Base-by-base conservation (phyloP, 208 protist species). In the Trypanosoma platydactyli region DNA sequence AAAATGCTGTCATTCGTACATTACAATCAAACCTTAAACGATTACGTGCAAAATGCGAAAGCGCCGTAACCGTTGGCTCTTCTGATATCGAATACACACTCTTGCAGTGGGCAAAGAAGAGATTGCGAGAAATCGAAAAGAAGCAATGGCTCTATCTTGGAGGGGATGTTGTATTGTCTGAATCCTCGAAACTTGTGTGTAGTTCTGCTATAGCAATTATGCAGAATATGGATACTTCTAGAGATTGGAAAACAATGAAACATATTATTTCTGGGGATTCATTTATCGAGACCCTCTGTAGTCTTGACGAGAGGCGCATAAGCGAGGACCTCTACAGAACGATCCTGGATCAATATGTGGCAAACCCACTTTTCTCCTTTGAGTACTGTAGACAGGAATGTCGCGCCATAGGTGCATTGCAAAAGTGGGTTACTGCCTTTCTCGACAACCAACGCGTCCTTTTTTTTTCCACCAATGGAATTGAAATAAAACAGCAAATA, bases 351-450 rank as follows among this genome's bases (percentile, higher is more conserved):
- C 40, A 24, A 15, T 79, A 67, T 59, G 49, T 64, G n/a, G 22
- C 59, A 13, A 45, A 50, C 30, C 50, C 54, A 6, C 55, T 68
- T 7, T 79, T 79, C 44, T 63, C 24, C 50, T 63, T 38, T 50
- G 54, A 72, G 52, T 57, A 24, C 33, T 63, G 49, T 48, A 44
- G 16, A 35, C 33, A 65, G 38, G 67, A 73, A 16, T 73, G 77
- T 33, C 71, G 50, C n/a, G 38, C 29, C 13, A 24, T 83, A 22
- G 67, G 57, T 33, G 48, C 71, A 4, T 51, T 87, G 54, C 70
- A 87, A 56, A 78, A 88, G 35, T 88, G 77, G 77, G 58, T 88
- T 46, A 82, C 78, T 11, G 74, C 81, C n/a, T 70, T 79, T n/a
- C 66, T 84, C 49, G 78, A 84, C 35, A 78, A 76, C 57, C 78